Conservation (phyloP, 2,329 filamentous ascomycete genomes). For the Alternaria arbusti region DNA sequence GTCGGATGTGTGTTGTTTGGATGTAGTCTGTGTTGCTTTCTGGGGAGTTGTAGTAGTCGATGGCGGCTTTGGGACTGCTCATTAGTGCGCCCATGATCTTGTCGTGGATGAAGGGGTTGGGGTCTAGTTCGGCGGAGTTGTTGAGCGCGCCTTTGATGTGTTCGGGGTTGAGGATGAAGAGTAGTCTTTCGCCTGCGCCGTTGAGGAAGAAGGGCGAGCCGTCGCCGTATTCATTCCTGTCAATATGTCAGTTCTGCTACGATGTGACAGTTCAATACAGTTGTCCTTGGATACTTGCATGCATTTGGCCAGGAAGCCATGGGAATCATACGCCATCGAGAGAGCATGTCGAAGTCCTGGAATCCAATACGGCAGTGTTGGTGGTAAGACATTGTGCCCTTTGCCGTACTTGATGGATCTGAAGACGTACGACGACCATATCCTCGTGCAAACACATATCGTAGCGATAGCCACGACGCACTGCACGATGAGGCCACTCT, state of each 20-base stretch:
- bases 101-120: constrained; percentile 22
- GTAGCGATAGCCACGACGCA: constrained; percentile 4
- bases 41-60: constrained; percentile 19
- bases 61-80: constrained; percentile 17
- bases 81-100: constrained; percentile 23
- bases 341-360: constrained; percentile 25
- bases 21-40: constrained; percentile 13
- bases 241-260: not conserved
- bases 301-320: constrained; percentile 15
- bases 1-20: constrained; percentile 19
- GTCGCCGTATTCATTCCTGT: constrained; percentile 20
- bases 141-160: constrained; percentile 20
- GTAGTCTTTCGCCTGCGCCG: constrained; percentile 21
- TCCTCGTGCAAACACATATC: constrained; percentile 18
- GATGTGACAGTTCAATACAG: not conserved
- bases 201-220: constrained; percentile 24
- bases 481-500: constrained; percentile 3
- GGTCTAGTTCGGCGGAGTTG: constrained; percentile 14
- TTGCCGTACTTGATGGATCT: constrained; percentile 12
- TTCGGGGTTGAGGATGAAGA: constrained; percentile 17
- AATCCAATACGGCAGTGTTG: constrained; percentile 28
- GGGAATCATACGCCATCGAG: constrained; percentile 16
- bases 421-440: constrained; percentile 19
- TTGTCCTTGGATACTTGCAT: constrained; percentile 10
- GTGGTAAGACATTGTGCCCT: constrained; percentile 9